Conservation (phyloP, 768 basidiomycete species). For the Rhodotorula diobovata region DNA sequence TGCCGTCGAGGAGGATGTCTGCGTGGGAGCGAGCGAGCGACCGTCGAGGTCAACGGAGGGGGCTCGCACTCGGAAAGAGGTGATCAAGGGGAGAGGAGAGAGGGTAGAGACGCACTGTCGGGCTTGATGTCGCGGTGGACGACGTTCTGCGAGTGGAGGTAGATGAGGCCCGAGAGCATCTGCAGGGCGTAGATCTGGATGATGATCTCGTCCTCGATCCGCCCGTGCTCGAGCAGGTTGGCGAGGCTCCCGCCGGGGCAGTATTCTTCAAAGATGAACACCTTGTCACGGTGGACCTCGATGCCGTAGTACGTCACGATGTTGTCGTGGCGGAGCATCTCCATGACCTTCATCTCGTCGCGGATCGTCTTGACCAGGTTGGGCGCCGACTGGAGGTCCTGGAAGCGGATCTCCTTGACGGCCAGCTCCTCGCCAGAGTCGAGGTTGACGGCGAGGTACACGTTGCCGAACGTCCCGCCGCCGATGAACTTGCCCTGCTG, state of each 20-base stretch:
- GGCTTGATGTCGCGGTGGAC: constrained; percentile 98
- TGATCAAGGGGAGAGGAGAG: not conserved
- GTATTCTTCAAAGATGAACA: constrained; percentile 98
- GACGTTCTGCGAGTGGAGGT: constrained; percentile 85
- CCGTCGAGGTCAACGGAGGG: not conserved
- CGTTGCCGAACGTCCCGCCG: constrained; percentile 97
- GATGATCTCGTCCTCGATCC: constrained; percentile 94
- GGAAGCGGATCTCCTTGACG: constrained; percentile 97
- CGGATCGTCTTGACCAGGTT: constrained; percentile 86
- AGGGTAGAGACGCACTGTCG: constrained; percentile 66
- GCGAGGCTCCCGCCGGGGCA: constrained; percentile 94
- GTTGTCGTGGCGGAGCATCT: constrained; percentile 93
- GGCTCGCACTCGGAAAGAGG: too few species aligned
- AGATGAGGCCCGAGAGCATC: constrained; percentile 88
- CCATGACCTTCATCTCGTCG: constrained; percentile 96
- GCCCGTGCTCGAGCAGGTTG: constrained; percentile 78
- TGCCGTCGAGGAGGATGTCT: constrained; percentile 90
- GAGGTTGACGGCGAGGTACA: constrained; percentile 95
- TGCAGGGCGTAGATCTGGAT: constrained; percentile 94
- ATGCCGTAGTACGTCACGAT: constrained; percentile 99
- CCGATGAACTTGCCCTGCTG: constrained; percentile 98
- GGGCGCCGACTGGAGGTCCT: constrained; percentile 81
- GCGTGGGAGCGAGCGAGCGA: not conserved
- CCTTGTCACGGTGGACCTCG: constrained; percentile 96
- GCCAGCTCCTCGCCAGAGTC: constrained; percentile 96